Evolutionary conservation across 2,329 filamentous ascomycete species (phyloP), one percentile per base, ranked within the genome.

Genomic region (Elsinoe necatrix): DNA sequence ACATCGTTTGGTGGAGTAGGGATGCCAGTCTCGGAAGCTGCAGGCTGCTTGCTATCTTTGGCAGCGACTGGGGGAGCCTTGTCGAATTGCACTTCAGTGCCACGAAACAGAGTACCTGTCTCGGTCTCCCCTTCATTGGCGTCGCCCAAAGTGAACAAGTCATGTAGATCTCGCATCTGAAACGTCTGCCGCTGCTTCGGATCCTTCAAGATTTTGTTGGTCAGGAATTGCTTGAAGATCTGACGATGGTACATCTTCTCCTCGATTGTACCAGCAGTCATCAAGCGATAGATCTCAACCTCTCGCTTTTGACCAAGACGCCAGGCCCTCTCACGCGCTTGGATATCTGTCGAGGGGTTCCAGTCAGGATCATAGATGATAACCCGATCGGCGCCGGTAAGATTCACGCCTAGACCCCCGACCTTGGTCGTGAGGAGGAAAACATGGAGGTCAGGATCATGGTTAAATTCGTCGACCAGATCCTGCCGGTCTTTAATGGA

Each of bases 161-260:
- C 92, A 62, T 96, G 89, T 14, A 98, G 73, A 65, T 97, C 91
- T 58, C 85, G 87, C 65, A 95, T 78, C 58, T 95, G 89, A 69
- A 97, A 95, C 0, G 86, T 90, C 62, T 93, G 89, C 20, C 89
- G 84, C 69, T 97, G 91, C 66, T 95, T 95, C 0, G 93, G 90
- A 64, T 98, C 92, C 63, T 87, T 91, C 52, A 98, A 72, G 5
- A 98, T 91, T 70, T 97, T 97, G 73, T 97, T 95, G 2, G 90
- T 93, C 60, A 98, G 78, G 67, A 97, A 96, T 64, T 97, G 92
- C 71, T 98, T 98, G 77, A 95, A 98, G 52, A 98, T 93, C 67
- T 98, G 93, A 14, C 95, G 86, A 70, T 98, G 92, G 61, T 97
- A 98, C 27, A 98, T 98, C 74, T 98, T 98, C 71, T 98, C 93